These are phyloP conservation scores for Nigrospora osmanthi DNA, from an alignment of 2,329 filamentous ascomycete species.

Conservation along the genomic window DNA sequence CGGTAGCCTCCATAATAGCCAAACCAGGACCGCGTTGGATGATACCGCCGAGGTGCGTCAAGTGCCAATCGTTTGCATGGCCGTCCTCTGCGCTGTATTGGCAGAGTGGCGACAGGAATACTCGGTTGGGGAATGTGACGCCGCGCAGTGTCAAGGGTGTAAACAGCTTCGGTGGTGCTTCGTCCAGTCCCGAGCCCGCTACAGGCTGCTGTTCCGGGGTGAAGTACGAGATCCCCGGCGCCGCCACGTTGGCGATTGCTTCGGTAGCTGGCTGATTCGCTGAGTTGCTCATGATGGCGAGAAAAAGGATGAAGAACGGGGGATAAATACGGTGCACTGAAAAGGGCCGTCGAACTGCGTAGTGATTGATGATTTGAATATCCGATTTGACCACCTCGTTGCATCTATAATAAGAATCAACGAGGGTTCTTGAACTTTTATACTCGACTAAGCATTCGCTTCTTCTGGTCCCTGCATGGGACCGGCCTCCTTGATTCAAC, in stretches of 20 bases:
- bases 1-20: slow-evolving; percentile 69
- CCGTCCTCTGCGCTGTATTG: slow-evolving; percentile 51
- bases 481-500: too few species aligned
- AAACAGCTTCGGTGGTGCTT: slow-evolving; percentile 41
- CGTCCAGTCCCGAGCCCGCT: slow-evolving; percentile 24
- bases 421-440: too few species aligned
- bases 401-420: too few species aligned
- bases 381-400: too few species aligned
- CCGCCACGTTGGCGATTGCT: slow-evolving; percentile 15
- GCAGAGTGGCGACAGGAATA: slow-evolving; percentile 55
- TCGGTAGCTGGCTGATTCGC: background rate
- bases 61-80: slow-evolving; percentile 72
- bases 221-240: slow-evolving; percentile 30
- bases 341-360: too few species aligned
- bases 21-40: slow-evolving; percentile 68
- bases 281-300: background rate
- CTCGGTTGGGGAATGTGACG: slow-evolving; percentile 46
- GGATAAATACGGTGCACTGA: too few species aligned
- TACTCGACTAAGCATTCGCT: too few species aligned
- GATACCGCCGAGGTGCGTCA: slow-evolving; percentile 75
- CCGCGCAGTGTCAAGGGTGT: slow-evolving; percentile 37
- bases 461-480: too few species aligned
- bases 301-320: background rate
- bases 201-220: slow-evolving; percentile 30
- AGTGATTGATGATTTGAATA: too few species aligned